Evolutionary conservation across 1,139 yeast genomes (phyloP).

Genomic region (Taiozyma sp.): DNA sequence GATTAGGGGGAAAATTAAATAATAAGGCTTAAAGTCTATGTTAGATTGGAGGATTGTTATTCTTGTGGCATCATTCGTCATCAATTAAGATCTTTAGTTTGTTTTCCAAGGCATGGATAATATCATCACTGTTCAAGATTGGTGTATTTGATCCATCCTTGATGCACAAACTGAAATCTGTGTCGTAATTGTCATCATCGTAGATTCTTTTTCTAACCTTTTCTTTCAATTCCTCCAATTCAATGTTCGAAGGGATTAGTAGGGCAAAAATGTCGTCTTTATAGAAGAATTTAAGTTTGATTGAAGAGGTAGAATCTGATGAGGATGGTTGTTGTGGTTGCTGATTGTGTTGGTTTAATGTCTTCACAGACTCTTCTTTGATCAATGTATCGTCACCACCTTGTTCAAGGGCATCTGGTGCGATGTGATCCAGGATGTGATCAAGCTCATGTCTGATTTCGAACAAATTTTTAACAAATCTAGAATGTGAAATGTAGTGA

Average conservation of each 20-base stretch:
- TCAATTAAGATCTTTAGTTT: slow-evolving; percentile 29
- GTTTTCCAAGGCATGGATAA: slow-evolving; percentile 26
- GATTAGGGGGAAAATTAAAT: not conserved
- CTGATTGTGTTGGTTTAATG: slow-evolving; percentile 10
- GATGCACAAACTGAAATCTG: slow-evolving; percentile 27
- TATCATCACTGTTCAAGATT: slow-evolving; percentile 29
- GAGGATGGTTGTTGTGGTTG: slow-evolving; percentile 7
- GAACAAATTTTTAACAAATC: slow-evolving; percentile 66
- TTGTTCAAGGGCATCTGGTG: not conserved
- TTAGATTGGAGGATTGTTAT: not conserved
- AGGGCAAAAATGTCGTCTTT: slow-evolving; percentile 90
- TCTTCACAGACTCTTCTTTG: slow-evolving; percentile 21
- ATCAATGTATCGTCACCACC: slow-evolving; percentile 24
- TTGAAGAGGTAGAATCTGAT: slow-evolving; percentile 9
- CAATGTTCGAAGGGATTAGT: slow-evolving; percentile 57
- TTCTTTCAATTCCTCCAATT: slow-evolving; percentile 54
- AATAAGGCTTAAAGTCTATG: not conserved
- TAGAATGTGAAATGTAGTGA: slow-evolving; percentile 63
- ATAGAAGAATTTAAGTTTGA: slow-evolving; percentile 76
- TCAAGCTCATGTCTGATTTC: slow-evolving; percentile 46
- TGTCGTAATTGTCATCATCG: slow-evolving; percentile 22
- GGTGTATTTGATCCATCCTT: slow-evolving; percentile 27
- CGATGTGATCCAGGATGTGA: slow-evolving; percentile 26
- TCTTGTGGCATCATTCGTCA: slow-evolving; percentile 12
- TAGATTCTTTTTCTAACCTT: slow-evolving; percentile 63